Conservation (phyloP, 148 eudicot species). For the Mesembryanthemum crystallinum region DNA sequence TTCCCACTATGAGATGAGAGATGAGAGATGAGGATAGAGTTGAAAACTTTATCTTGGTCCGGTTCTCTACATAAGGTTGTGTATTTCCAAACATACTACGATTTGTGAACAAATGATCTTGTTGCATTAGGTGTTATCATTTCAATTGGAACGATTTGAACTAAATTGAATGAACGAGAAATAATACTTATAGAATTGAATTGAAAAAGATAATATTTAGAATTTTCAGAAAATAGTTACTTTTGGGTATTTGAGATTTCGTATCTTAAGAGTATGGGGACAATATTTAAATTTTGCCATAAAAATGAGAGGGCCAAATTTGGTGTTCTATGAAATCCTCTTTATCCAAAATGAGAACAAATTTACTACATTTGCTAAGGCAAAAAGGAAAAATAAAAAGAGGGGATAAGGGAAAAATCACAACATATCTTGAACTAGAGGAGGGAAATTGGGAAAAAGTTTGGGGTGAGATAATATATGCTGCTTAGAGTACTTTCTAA, state of each 20-base stretch:
- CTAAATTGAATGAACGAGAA: too few species aligned
- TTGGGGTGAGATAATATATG: not conserved
- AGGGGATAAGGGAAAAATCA: not conserved
- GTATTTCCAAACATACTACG: too few species aligned
- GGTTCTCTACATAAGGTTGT: too few species aligned
- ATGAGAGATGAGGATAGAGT: not conserved
- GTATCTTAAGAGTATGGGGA: not conserved
- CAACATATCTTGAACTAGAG: conserved; percentile 9
- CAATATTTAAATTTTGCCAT: not conserved
- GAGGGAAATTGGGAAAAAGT: conserved; percentile 11
- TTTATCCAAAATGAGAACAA: conserved; percentile 5
- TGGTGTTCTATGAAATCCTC: not conserved
- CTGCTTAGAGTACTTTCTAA: conserved; percentile 27
- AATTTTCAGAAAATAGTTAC: too few species aligned
- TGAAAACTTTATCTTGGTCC: too few species aligned
- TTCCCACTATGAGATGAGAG: not conserved
- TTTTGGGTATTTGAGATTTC: not conserved
- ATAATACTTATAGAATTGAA: too few species aligned
- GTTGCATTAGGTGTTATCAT: too few species aligned
- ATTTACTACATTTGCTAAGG: not conserved
- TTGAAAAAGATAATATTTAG: too few species aligned
- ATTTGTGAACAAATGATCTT: too few species aligned
- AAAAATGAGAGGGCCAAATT: conserved; percentile 13
- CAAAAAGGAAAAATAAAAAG: not conserved
- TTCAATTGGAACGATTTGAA: too few species aligned